Conservation (phyloP, 805 yeast genomes). For the Clavispora vitiphila region DNA sequence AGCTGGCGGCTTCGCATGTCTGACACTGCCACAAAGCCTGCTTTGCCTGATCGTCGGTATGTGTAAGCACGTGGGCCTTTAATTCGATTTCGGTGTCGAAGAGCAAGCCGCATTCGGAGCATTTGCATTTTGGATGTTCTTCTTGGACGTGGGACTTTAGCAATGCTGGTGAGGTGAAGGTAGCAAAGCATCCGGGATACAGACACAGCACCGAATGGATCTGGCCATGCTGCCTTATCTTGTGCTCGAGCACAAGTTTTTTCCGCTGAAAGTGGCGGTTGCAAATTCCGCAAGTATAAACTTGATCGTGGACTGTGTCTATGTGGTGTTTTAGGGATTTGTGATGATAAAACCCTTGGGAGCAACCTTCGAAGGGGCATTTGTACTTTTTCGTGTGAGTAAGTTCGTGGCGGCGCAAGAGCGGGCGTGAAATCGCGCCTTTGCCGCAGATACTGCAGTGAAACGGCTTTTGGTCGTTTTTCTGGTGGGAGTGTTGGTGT, state of each 20-base stretch:
- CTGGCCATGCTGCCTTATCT: constrained; percentile 58
- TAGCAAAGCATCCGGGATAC: constrained; percentile 52
- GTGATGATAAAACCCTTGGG: constrained; percentile 65
- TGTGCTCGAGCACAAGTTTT: constrained; percentile 61
- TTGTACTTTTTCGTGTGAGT: constrained; percentile 53
- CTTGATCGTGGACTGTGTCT: constrained; percentile 52
- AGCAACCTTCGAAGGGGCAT: constrained; percentile 61
- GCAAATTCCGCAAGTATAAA: constrained; percentile 59
- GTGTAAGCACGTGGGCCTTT: constrained; percentile 64
- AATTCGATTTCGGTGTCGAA: constrained; percentile 73
- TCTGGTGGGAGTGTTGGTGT: constrained; percentile 61
- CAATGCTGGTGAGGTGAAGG: constrained; percentile 69
- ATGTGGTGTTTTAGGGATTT: constrained; percentile 73
- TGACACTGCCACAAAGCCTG: constrained; percentile 57
- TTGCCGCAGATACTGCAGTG: constrained; percentile 73
- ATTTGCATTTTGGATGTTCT: constrained; percentile 66
- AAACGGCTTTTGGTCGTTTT: constrained; percentile 55
- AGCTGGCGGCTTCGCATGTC: constrained; percentile 42
- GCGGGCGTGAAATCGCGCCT: constrained; percentile 78
- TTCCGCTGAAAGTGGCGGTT: constrained; percentile 60
- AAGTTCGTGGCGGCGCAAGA: constrained; percentile 72
- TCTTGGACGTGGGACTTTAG: constrained; percentile 65
- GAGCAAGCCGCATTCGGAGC: constrained; percentile 60
- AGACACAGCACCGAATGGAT: constrained; percentile 55
- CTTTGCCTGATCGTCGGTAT: constrained; percentile 45